Percentiles rank a stretch among this genome's conserved stretches.
These are phyloP conservation scores for Penicillium sp. DNA, from an alignment of 2,329 filamentous ascomycete genomes.

Conservation along the genomic window DNA sequence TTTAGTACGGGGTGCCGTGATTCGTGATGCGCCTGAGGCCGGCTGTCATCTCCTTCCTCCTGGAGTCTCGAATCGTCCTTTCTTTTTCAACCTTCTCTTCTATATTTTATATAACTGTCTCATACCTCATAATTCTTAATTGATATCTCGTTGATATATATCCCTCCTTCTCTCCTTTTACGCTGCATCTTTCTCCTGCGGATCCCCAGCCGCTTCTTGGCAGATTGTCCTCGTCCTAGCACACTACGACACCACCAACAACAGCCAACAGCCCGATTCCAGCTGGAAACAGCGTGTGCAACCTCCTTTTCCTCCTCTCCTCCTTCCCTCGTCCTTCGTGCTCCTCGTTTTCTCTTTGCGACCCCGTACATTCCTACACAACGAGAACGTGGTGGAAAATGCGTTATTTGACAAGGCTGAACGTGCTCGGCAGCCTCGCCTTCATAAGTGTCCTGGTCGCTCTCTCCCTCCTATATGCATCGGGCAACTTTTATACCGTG, in stretches of 20 bases:
- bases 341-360: not conserved
- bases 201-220: not conserved
- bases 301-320: not conserved
- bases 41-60: not conserved
- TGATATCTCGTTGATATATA: too few relatives aligned
- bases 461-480: slow-evolving; percentile 10
- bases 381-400: not conserved
- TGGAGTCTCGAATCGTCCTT: not conserved
- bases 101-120: not conserved
- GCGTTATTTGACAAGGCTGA: slow-evolving; percentile 9
- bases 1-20: not conserved
- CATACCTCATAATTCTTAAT: too few relatives aligned
- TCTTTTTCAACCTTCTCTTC: not conserved
- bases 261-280: not conserved
- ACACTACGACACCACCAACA: not conserved
- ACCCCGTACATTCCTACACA: not conserved
- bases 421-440: slow-evolving; percentile 8
- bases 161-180: too few relatives aligned
- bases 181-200: not conserved
- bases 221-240: not conserved
- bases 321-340: not conserved
- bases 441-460: slow-evolving; percentile 8
- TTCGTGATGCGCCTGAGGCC: not conserved
- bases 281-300: not conserved
- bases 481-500: slow-evolving; percentile 26